Base-by-base conservation (phyloP, 345 rosid species). In the Brassica carinata region DNA sequence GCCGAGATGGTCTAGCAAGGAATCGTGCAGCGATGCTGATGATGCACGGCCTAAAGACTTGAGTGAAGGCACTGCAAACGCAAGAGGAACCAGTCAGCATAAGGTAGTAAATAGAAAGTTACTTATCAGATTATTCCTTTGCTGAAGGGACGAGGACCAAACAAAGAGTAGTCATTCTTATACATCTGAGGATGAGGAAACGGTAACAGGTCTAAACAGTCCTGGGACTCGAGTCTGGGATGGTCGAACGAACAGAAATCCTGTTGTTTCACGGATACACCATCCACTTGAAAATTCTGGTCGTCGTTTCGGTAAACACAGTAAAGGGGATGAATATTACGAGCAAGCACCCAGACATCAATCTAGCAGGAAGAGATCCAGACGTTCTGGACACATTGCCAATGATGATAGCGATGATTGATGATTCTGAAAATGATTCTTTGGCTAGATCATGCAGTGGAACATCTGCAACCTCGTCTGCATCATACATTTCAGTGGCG, bases 171-270 rank as follows among this genome's bases (percentile, higher is more conserved):
- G 82, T 82, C 91, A 86, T 73, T 87, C 90, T 36, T 82, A 83
- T 77, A 92, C 95, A 76, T 94, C 97, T 53, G 95, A 89, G 78
- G 97, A 92, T 75, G 98, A 94, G 67, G 97, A 92, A 87, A 83
- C 89, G 0, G 87, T 88, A 64, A 90, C 87, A 13, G 99, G 99
- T 82, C 88, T 96, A 79, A 97, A 81, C 83, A 87, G 93, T 81
- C 97, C 97, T 53, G 98, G 89, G 81, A 96, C 92, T 69, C 91
- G 88, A 85, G 98, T 96, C 85, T 96, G 99, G 99, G 97, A 96
- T 90, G 94, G 89, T 43, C 91, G 85, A 83, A 92, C 86, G 19
- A 94, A 94, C 74, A 92, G 94, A 89, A 94, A 89, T 77, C 79
- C 78, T 78, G 79, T 86, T 79, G 88, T 86, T 75, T 87, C 97